Evolutionary conservation across 148 eudicot genomes (phyloP).

Genomic region (Chenopodium berlandieri): DNA sequence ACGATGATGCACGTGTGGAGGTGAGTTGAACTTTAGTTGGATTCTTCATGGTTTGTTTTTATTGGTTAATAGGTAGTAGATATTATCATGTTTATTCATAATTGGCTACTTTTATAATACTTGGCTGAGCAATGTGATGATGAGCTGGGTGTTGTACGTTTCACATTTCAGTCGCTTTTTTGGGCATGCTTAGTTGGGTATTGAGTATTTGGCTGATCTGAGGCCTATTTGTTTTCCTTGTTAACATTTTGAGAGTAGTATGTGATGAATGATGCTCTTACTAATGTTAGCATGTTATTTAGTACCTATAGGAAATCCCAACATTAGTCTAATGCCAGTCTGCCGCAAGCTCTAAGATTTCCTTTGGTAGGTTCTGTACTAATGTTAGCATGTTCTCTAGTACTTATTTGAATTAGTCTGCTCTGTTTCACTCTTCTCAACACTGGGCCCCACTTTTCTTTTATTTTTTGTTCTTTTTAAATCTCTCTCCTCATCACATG

Average conservation of each 20-base stretch:
- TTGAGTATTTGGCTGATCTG: not conserved
- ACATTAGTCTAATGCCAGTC: not conserved
- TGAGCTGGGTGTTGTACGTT: too few relatives aligned
- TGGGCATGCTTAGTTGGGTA: not conserved
- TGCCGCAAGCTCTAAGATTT: not conserved
- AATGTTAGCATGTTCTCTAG: too few relatives aligned
- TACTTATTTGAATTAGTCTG: not conserved
- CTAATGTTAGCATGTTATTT: not conserved
- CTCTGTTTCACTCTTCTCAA: not conserved
- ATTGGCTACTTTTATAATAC: not conserved
- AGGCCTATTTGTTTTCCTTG: not conserved
- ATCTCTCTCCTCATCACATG: not conserved
- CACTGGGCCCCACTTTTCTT: not conserved
- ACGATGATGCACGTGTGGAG: slow-evolving; percentile 56
- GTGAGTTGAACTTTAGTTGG: slow-evolving; percentile 31
- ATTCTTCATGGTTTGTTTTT: not conserved
- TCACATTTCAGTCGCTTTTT: too few relatives aligned
- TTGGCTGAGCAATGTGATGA: too few relatives aligned
- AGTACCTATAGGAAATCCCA: too few relatives aligned
- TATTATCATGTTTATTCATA: not conserved
- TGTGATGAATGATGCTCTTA: not conserved
- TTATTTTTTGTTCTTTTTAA: too few relatives aligned
- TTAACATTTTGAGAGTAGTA: not conserved
- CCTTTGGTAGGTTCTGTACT: not conserved
- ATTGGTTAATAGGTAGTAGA: not conserved